These are phyloP conservation scores for Plasmodium coatneyi DNA, from an alignment of 169 alveolate genomes.

Conservation along the genomic window DNA sequence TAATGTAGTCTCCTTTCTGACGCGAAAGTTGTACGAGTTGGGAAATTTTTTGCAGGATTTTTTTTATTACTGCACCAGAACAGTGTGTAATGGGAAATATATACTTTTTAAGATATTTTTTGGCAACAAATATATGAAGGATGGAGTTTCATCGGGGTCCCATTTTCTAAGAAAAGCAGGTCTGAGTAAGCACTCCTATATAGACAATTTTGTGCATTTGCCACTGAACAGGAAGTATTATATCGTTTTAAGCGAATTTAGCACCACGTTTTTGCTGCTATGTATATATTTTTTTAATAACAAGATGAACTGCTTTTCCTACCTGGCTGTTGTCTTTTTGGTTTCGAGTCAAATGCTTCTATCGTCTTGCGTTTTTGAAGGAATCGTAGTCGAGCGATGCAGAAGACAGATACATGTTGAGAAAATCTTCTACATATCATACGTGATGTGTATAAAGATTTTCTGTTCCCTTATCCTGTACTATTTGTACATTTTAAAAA, in stretches of 20 bases:
- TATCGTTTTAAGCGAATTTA: constrained; percentile 39
- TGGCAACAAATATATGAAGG: constrained; percentile 48
- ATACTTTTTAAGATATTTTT: constrained; percentile 27
- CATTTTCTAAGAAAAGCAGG: constrained; percentile 22
- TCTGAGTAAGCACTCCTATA: not conserved
- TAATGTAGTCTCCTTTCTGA: constrained; percentile 33
- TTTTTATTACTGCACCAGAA: constrained; percentile 10
- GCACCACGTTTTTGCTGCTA: constrained; percentile 28
- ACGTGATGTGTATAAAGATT: constrained; percentile 64
- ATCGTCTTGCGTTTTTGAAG: constrained; percentile 68
- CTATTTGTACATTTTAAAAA: constrained; percentile 42
- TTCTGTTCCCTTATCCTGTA: constrained; percentile 53
- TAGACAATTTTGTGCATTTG: constrained; percentile 29
- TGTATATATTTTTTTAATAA: constrained; percentile 36
- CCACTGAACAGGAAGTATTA: constrained; percentile 66
- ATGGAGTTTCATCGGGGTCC: constrained; percentile 27
- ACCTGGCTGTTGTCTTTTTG: constrained; percentile 21
- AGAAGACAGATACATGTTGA: constrained; percentile 45
- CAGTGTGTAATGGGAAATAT: constrained; percentile 36
- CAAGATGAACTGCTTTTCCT: constrained; percentile 37
- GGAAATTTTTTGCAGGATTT: constrained; percentile 8
- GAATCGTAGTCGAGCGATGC: constrained; percentile 62
- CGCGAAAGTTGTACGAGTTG: constrained; percentile 11
- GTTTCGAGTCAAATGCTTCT: constrained; percentile 56
- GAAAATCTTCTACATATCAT: constrained; percentile 51